Evolutionary conservation across 352 stramenopile species (phyloP).

Genomic region (Halophytophthora polymorphica): DNA sequence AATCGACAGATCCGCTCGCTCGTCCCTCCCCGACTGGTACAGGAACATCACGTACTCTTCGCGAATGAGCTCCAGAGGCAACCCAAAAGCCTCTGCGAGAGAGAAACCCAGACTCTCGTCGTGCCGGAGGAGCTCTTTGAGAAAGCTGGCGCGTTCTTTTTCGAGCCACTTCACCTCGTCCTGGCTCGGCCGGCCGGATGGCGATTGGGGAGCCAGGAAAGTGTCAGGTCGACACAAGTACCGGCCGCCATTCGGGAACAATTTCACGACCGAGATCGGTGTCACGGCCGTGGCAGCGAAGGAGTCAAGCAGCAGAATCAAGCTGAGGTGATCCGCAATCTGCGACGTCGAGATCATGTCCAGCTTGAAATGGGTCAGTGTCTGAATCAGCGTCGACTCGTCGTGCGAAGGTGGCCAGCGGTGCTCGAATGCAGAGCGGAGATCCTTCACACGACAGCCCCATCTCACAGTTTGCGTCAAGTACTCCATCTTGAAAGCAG

Average conservation of each 20-base stretch:
- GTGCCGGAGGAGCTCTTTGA: conserved; percentile 66
- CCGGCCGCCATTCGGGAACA: conserved; percentile 50
- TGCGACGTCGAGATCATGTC: conserved; percentile 33
- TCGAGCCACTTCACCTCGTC: conserved; percentile 24
- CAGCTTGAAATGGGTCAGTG: conserved; percentile 38
- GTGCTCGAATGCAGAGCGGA: conserved; percentile 38
- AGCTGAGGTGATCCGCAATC: conserved; percentile 61
- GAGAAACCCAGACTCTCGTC: conserved; percentile 63
- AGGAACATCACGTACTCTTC: conserved; percentile 81
- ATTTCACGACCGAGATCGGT: conserved; percentile 63
- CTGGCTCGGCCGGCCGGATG: conserved; percentile 12
- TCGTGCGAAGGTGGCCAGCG: conserved; percentile 61
- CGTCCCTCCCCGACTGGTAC: conserved; percentile 73
- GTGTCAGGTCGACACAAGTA: conserved; percentile 59
- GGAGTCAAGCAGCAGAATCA: conserved; percentile 78
- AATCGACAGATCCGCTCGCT: conserved; percentile 62
- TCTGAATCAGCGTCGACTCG: conserved; percentile 45
- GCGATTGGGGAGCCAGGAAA: conserved; percentile 30
- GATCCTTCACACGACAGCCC: conserved; percentile 43
- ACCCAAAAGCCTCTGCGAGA: conserved; percentile 66
- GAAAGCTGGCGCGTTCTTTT: conserved; percentile 57
- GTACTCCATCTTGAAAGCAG: conserved; percentile 37
- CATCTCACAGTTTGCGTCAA: conserved; percentile 47
- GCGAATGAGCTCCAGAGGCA: conserved; percentile 70
- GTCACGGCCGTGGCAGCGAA: conserved; percentile 71